Conservation (phyloP, 1,284 basidiomycete genomes). For the Vanrija sp. region DNA sequence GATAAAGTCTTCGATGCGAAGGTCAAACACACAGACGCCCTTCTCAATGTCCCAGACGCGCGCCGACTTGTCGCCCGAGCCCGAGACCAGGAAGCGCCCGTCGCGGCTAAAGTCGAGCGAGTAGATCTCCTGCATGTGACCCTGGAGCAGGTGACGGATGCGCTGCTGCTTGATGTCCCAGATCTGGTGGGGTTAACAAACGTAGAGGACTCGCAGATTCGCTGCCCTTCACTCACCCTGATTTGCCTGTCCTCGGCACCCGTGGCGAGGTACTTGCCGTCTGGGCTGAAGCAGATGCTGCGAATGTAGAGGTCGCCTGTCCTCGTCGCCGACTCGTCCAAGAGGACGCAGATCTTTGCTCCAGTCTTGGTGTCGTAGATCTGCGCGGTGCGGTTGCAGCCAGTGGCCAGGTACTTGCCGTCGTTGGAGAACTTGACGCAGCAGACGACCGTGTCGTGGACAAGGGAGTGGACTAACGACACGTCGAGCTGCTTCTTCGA, state of each 20-base stretch:
- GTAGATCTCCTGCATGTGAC: slow-evolving; percentile 87
- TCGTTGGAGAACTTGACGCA: slow-evolving; percentile 87
- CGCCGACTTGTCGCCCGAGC: slow-evolving; percentile 84
- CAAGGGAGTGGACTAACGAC: slow-evolving; percentile 79
- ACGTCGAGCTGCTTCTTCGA: slow-evolving; percentile 79
- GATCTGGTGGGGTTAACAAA: slow-evolving; percentile 54
- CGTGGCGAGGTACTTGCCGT: slow-evolving; percentile 73
- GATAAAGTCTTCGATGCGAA: slow-evolving; percentile 52
- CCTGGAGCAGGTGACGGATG: slow-evolving; percentile 69
- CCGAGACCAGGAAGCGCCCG: slow-evolving; percentile 77
- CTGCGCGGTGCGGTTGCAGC: slow-evolving; percentile 84
- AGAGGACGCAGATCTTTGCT: slow-evolving; percentile 66
- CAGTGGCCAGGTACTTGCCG: slow-evolving; percentile 81
- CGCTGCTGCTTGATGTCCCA: slow-evolving; percentile 78
- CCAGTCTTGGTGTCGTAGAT: slow-evolving; percentile 87
- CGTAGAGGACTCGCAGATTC: slow-evolving; percentile 12
- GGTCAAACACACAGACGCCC: slow-evolving; percentile 54
- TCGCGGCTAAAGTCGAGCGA: slow-evolving; percentile 81
- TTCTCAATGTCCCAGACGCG: slow-evolving; percentile 79
- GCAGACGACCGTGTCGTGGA: slow-evolving; percentile 93
- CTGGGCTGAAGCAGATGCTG: slow-evolving; percentile 77
- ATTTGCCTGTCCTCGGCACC: slow-evolving; percentile 81
- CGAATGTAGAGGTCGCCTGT: slow-evolving; percentile 74
- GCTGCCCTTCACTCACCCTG: slow-evolving; percentile 55
- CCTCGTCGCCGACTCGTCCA: slow-evolving; percentile 63